A percentile compares a stretch with the other conserved stretches of the same genome.
Conservation (phyloP, 2,329 filamentous ascomycete species). For the Aspergillus ustus region DNA sequence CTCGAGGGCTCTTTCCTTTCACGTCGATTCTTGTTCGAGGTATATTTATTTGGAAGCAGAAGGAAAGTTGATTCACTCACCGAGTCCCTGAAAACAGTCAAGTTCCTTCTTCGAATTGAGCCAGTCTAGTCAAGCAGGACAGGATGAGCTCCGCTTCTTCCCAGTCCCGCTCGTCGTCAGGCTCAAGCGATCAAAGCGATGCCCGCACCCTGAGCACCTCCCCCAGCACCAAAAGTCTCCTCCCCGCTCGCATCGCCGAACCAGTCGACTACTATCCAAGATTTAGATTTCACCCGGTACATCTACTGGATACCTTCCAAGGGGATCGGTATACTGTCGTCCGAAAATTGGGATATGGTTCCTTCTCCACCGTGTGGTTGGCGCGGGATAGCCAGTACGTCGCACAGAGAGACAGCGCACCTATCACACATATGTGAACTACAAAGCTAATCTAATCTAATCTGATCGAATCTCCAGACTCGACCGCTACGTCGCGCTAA, state of each 20-base stretch:
- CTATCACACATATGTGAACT: too few species aligned
- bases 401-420: too few species aligned
- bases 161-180: not conserved
- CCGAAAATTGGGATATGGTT: slow-evolving; percentile 2
- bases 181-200: not conserved
- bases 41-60: too few species aligned
- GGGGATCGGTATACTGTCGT: not conserved
- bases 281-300: not conserved
- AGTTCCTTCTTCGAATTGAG: not conserved
- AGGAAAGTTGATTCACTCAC: too few species aligned
- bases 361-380: slow-evolving; percentile 8
- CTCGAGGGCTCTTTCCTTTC: not conserved
- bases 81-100: too few species aligned
- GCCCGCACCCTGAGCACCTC: not conserved
- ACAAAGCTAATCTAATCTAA: too few species aligned
- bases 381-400: not conserved
- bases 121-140: not conserved
- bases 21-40: too few species aligned
- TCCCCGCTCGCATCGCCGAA: not conserved
- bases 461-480: not conserved
- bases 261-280: not conserved
- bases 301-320: not conserved
- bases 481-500: slow-evolving; percentile 1
- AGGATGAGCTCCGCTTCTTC: not conserved
- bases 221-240: not conserved